Evolutionary conservation across 768 basidiomycete genomes (phyloP).

Genomic region (Phallus indusiatus): DNA sequence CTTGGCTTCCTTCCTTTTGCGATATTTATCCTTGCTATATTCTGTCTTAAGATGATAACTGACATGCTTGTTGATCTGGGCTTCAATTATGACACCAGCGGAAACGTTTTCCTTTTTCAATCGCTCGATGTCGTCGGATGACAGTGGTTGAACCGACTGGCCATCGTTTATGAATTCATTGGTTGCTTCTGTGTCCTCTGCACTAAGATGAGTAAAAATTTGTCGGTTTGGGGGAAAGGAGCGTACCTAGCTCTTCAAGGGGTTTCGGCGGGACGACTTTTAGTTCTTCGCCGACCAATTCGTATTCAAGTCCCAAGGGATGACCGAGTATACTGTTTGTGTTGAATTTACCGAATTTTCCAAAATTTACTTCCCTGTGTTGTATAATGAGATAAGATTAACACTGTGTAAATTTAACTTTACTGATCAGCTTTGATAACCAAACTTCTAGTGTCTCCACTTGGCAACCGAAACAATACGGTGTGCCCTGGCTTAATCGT

Average conservation of each 20-base stretch:
- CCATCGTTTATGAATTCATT: slow-evolving; percentile 94
- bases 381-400: background rate
- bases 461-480: slow-evolving; percentile 74
- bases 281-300: slow-evolving; percentile 67
- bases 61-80: slow-evolving; percentile 87
- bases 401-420: slow-evolving; percentile 18
- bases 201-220: background rate
- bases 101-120: slow-evolving; percentile 76
- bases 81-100: slow-evolving; percentile 90
- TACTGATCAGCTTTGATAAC: slow-evolving; percentile 68
- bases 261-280: slow-evolving; percentile 50
- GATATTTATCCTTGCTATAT: slow-evolving; percentile 98
- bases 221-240: background rate
- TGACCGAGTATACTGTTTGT: slow-evolving; percentile 70
- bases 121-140: slow-evolving; percentile 71
- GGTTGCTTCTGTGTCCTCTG: slow-evolving; percentile 95
- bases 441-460: slow-evolving; percentile 64
- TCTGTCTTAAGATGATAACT: slow-evolving; percentile 93
- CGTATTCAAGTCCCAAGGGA: slow-evolving; percentile 83
- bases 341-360: slow-evolving; percentile 80
- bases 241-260: slow-evolving; percentile 74
- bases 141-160: slow-evolving; percentile 73
- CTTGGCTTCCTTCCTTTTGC: slow-evolving; percentile 95
- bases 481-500: slow-evolving; percentile 58
- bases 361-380: slow-evolving; percentile 59